Evolutionary conservation across 2,329 filamentous ascomycete genomes (phyloP).

Genomic region (Stenocarpella maydis): DNA sequence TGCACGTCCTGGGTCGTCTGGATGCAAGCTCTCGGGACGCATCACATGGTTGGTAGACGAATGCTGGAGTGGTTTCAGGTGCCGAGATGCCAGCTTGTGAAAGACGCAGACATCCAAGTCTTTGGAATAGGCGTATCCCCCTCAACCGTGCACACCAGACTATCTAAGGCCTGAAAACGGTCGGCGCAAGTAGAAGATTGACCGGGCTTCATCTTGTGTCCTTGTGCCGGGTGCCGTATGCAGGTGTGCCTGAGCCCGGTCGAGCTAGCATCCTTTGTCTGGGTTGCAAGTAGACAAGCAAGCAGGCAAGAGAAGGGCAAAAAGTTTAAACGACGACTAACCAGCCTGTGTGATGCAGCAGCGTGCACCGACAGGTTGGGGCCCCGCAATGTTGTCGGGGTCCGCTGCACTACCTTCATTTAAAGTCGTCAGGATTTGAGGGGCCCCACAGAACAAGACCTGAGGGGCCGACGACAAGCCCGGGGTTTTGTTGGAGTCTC

Average conservation of each 20-base stretch:
- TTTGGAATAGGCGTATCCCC: no score
- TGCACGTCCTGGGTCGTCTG: not conserved
- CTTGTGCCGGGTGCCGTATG: slow-evolving; percentile 3
- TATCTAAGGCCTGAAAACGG: not conserved
- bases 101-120: not conserved
- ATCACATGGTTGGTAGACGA: not conserved
- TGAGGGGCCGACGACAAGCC: no score
- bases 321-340: slow-evolving; percentile 13
- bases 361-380: not conserved
- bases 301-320: no score
- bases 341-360: slow-evolving; percentile 5
- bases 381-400: slow-evolving; percentile 19
- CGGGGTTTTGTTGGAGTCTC: not conserved
- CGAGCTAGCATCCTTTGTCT: slow-evolving; percentile 7
- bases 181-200: not conserved
- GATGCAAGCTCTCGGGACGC: slow-evolving; percentile 3
- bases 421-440: slow-evolving; percentile 10
- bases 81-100: not conserved
- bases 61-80: not conserved
- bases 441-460: slow-evolving; percentile 24
- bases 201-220: not conserved
- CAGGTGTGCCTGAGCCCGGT: not conserved
- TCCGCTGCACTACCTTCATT: no score
- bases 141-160: no score
- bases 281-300: not conserved